Base-by-base conservation (phyloP, 2,329 filamentous ascomycete species). In the Aspergillus sclerotialis region DNA sequence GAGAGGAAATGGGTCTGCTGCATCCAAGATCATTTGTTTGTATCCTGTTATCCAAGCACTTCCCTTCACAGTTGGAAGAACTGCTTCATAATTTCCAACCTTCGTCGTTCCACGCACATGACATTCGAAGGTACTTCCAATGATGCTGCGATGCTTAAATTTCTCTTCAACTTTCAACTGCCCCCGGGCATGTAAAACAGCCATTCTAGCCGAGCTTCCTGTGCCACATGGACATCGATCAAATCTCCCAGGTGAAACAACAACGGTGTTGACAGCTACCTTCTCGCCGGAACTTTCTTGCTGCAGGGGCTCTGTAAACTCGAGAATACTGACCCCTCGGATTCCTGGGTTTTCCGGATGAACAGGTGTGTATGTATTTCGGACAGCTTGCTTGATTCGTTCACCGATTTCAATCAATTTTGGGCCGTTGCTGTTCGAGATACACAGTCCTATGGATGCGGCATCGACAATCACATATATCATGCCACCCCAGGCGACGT, bases 401-500 rank as follows among this genome's bases (percentile, higher is more conserved):
- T 67, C 58, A 1, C 68, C 68, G 3, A 67, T 6, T 23, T 64
- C 56, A 8, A 70, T 52, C 3, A 72, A 50, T 15, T 56, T 48
- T 0, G 52, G 36, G 0, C 56, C 63, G 27, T 61, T 33, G n/a
- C 45, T 30, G 28, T 55, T 54, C 11, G 52, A 42, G 11, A 69
- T 52, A 2, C 35, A 35, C 2, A 68, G 37, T 0, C 60, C 60
- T 2, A 66, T 42, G 0, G 57, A 53, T 1, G 43, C 42, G 0
- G 54, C 61, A 28, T 69, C 61, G 0, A 69, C 63, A 12, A 70
- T 38, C 2, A 47, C 65, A 37, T 64, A 70, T 33, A 58, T 55
- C 65, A 67, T 67, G 1, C 67, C 67, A 5, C 68, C 67, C 52
- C 58, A 70, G 3, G 61, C 67, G 28, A 71, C 50, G 37, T 71